Evolutionary conservation across 2,329 filamentous ascomycete species (phyloP).

Genomic region (Botrytis aclada): DNA sequence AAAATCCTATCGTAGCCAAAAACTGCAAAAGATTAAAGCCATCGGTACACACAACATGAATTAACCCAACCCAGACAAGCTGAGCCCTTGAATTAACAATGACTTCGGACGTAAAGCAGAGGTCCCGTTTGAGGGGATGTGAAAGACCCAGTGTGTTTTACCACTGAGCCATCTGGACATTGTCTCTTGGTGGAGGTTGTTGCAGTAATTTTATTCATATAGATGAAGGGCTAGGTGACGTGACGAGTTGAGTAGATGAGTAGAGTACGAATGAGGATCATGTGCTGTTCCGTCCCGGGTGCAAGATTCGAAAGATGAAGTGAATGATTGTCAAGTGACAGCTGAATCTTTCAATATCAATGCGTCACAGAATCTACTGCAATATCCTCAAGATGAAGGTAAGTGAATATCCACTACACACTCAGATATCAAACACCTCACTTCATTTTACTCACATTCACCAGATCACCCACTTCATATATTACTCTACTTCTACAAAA

Average conservation of each 20-base stretch:
- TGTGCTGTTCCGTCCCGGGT: neutral
- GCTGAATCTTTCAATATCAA: neutral
- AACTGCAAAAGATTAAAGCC: neutral
- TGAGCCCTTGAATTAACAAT: neutral
- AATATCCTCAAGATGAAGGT: neutral
- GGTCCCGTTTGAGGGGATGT: neutral
- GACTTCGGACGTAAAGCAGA: neutral
- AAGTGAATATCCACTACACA: neutral
- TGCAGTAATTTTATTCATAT: too few species aligned
- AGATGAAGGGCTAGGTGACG: rapidly evolving
- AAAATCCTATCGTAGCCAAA: neutral
- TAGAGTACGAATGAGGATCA: neutral
- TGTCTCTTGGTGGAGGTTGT: neutral
- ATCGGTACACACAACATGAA: neutral
- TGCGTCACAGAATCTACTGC: neutral
- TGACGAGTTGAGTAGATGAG: neutral
- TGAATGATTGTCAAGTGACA: neutral
- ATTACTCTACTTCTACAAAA: neutral
- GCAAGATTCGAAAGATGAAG: neutral
- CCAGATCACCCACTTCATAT: neutral
- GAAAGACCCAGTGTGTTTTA: neutral
- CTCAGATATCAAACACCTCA: neutral
- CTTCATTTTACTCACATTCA: neutral
- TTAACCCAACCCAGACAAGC: neutral
- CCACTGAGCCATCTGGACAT: neutral